Evolutionary conservation across 768 basidiomycete genomes (phyloP).

Genomic region (Mycena rosella): DNA sequence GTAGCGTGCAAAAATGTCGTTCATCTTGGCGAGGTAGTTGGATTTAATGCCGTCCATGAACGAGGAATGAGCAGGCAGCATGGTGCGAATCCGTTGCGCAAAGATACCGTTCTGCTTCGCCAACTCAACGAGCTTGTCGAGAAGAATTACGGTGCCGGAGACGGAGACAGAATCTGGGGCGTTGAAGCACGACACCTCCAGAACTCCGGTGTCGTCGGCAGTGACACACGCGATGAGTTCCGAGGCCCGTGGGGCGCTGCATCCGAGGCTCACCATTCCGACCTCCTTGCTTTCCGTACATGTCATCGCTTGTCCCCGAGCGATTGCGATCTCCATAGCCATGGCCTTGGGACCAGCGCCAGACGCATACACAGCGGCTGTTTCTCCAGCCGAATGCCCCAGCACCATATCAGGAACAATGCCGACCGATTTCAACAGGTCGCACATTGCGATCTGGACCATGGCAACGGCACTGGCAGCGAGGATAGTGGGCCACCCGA

Average conservation of each 20-base stretch:
- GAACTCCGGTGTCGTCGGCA: neutral
- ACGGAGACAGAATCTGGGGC: constrained; percentile 44
- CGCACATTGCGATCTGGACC: constrained; percentile 50
- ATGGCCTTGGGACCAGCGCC: constrained; percentile 45
- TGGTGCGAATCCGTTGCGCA: constrained; percentile 43
- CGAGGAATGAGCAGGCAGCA: constrained; percentile 44
- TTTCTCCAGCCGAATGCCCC: constrained; percentile 53
- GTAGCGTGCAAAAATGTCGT: constrained; percentile 19
- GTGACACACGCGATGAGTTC: neutral
- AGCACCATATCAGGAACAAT: constrained; percentile 43
- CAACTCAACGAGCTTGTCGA: constrained; percentile 39
- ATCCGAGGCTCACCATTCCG: constrained; percentile 47
- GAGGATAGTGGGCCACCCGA: constrained; percentile 38
- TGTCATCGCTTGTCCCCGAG: constrained; percentile 45
- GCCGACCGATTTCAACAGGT: constrained; percentile 42
- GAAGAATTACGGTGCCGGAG: constrained; percentile 37
- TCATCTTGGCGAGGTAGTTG: constrained; percentile 6
- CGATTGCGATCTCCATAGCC: constrained; percentile 50
- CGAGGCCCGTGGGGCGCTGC: constrained; percentile 26
- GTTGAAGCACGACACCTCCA: constrained; percentile 49
- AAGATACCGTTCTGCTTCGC: constrained; percentile 40
- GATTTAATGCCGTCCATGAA: constrained; percentile 44
- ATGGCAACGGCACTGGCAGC: constrained; percentile 45
- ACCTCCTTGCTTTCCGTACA: constrained; percentile 34
- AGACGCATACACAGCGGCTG: constrained; percentile 48